Base-by-base conservation (phyloP, 352 stramenopile species). In the Globisporangium paroecandrum region DNA sequence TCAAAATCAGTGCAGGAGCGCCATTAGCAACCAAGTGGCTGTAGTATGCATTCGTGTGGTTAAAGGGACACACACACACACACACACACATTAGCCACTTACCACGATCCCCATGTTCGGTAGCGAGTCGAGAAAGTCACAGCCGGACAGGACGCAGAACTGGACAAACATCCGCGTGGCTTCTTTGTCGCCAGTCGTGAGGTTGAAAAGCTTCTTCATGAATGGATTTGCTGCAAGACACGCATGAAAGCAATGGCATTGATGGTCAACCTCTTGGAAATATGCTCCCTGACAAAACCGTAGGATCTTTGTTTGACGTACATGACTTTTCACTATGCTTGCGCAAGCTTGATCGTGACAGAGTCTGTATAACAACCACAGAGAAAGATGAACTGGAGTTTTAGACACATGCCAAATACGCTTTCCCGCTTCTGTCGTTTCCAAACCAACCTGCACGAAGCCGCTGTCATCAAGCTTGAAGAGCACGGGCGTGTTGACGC, bases 141-240 rank as follows among this genome's bases (percentile, higher is more conserved):
- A 93, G 27, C 85, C 85, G 36, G 85, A 79, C 15, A 93, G 59
- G 7, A 87, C 77, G 61, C 85, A 93, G 36, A 85, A 81, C 71
- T 93, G 85, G n/a, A 93, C 81, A 69, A 93, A 89, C 83, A 91
- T 92, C 18, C 85, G 80, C 7, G 78, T 84, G 29, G 82, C 69
- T 9, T 88, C 74, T 62, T 87, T 84, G 15, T 87, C 77, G 5
- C 79, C 79, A 3, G 77, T 81, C 18, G 81, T 87, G 54, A 91
- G 64, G 68, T 79, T 74, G 27, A 85, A 70, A 25, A 93, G 72
- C 59, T 91, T 91, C 60, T 77, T 86, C 49, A 93, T 57, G 51
- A 91, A 89, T 22, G 76, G 61, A 51, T 81, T 89, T 46, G 72
- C 72, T 79, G 43, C 43, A 9, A 51, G 24, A 24, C 7, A 51